phyloP scores from a whole-genome alignment of 2,329 filamentous ascomycete genomes.

The Epichloe aotearoae region DNA sequence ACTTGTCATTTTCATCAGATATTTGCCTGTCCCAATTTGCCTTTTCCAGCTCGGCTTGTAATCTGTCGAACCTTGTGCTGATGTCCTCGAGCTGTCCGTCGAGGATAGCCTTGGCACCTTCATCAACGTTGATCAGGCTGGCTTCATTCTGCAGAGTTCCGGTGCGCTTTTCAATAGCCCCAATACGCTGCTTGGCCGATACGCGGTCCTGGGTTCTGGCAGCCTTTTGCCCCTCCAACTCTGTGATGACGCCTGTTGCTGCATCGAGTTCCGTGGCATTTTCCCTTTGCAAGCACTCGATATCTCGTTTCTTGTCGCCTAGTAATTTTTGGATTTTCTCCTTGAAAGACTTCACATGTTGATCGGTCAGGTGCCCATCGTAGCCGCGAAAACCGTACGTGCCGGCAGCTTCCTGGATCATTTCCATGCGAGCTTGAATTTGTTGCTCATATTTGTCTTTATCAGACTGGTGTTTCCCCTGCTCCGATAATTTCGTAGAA shows the following conservation, averaged over 20 bases:
- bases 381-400: conserved; percentile 73
- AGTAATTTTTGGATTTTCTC: conserved; percentile 62
- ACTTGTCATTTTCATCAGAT: conserved; percentile 47
- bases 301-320: conserved; percentile 62
- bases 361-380: conserved; percentile 63
- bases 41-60: conserved; percentile 48
- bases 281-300: conserved; percentile 63
- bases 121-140: conserved; percentile 66
- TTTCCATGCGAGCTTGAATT: conserved; percentile 52
- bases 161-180: conserved; percentile 58
- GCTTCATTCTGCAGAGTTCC: conserved; percentile 52
- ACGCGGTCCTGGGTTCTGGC: conserved; percentile 62
- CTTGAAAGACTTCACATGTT: conserved; percentile 62
- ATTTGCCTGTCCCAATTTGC: conserved; percentile 61
- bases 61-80: conserved; percentile 45
- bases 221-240: conserved; percentile 61
- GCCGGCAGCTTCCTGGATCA: conserved; percentile 67
- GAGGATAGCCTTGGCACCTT: conserved; percentile 67
- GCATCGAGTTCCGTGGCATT: conserved; percentile 60
- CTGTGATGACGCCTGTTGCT: conserved; percentile 58
- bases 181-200: conserved; percentile 58
- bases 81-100: conserved; percentile 62
- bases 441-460: conserved; percentile 80
- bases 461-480: conserved; percentile 71
- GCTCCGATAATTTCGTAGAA: conserved; percentile 44